Conservation (phyloP, 805 yeast species). For the Pichia phayaonensis region DNA sequence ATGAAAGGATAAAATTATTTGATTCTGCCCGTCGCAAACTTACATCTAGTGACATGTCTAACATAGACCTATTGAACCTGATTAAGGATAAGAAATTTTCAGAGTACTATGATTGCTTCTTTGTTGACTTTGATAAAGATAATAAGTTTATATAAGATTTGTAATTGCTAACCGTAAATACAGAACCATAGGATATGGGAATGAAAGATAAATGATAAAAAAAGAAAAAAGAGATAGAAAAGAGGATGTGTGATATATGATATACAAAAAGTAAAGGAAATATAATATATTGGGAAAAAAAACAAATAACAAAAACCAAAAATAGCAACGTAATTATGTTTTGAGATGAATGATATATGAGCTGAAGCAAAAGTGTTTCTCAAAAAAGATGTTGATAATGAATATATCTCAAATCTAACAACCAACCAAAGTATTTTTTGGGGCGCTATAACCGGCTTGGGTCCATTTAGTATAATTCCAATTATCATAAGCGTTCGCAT, state of each 20-base stretch:
- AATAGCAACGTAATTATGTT: not conserved
- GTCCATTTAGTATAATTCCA: slow-evolving; percentile 69
- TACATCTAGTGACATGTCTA: not conserved
- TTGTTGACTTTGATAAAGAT: not conserved
- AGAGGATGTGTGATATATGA: not conserved
- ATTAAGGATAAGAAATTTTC: not conserved
- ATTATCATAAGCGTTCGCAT: slow-evolving; percentile 60
- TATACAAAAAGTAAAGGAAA: not conserved
- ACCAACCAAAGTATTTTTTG: slow-evolving; percentile 54
- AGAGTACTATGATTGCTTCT: not conserved
- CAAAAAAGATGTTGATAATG: not conserved
- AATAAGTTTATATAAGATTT: not conserved
- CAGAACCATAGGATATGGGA: not conserved
- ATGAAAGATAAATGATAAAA: not conserved
- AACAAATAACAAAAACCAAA: not conserved
- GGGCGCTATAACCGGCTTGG: slow-evolving; percentile 62
- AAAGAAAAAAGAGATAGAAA: not conserved
- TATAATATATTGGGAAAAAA: not conserved
- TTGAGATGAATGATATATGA: not conserved
- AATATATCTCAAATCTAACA: slow-evolving; percentile 22
- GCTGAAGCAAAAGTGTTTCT: not conserved
- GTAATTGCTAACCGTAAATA: not conserved
- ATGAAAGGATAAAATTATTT: not conserved
- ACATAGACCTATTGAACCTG: not conserved
- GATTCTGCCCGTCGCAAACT: not conserved